These are phyloP conservation scores for Lablab purpureus DNA, from an alignment of 306 rosid species.

Conservation along the genomic window DNA sequence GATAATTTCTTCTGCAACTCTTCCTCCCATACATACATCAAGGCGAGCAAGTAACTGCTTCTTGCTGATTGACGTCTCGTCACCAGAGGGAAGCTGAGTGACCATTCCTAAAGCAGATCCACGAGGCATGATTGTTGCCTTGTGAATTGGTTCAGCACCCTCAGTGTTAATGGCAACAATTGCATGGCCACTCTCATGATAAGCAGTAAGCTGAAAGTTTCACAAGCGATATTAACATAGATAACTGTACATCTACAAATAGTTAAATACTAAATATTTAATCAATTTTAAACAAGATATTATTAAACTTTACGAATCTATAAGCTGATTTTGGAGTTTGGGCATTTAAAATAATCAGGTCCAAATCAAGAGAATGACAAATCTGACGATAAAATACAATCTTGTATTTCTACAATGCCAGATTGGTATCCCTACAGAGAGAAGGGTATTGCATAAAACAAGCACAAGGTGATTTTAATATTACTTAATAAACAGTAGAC, in stretches of 20 bases:
- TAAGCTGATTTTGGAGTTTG: constrained; percentile 1
- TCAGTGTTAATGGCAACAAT: constrained; percentile 84
- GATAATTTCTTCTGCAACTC: constrained; percentile 89
- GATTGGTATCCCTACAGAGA: background rate
- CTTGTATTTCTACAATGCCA: constrained; percentile 14
- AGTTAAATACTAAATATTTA: constrained; percentile 11
- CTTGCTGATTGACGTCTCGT: constrained; percentile 83
- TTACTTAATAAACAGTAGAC: background rate
- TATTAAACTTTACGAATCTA: background rate
- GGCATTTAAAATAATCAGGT: background rate
- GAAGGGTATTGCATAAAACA: constrained; percentile 2
- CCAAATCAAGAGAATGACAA: constrained; percentile 2
- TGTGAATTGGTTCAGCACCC: constrained; percentile 89
- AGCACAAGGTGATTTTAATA: background rate
- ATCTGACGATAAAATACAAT: background rate
- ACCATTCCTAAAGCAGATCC: constrained; percentile 96
- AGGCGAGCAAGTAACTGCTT: constrained; percentile 88
- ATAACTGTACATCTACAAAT: background rate
- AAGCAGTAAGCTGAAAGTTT: constrained; percentile 79
- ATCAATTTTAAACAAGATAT: background rate
- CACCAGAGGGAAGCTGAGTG: constrained; percentile 81
- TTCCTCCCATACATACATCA: constrained; percentile 94
- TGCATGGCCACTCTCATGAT: constrained; percentile 95
- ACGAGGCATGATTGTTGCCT: constrained; percentile 89
- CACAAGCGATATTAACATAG: constrained; percentile 18